phyloP scores from a whole-genome alignment of 2,329 filamentous ascomycete genomes.

The Microdochium trichocladiopsis region DNA sequence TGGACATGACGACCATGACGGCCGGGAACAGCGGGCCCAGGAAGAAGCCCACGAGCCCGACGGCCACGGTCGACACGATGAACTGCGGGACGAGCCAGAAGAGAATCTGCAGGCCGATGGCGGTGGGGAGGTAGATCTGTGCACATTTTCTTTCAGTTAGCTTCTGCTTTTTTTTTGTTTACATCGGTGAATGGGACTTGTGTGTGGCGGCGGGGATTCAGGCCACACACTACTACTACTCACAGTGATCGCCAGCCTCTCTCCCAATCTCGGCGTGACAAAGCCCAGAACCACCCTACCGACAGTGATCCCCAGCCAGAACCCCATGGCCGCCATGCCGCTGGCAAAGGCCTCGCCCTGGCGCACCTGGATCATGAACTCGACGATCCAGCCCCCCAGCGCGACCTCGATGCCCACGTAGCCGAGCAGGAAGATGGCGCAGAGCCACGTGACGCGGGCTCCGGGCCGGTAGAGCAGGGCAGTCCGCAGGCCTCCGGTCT shows the following conservation, averaged over 20 bases:
- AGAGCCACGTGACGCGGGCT: conserved; percentile 59
- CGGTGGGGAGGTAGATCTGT: conserved; percentile 55
- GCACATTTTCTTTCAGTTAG: conserved; percentile 4
- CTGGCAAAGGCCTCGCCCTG: conserved; percentile 60
- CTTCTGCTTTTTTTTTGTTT: background rate
- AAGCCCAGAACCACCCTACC: conserved; percentile 67
- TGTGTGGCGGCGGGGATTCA: no score
- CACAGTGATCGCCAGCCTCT: conserved; percentile 53
- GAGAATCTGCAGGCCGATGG: conserved; percentile 60
- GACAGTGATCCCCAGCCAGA: conserved; percentile 73
- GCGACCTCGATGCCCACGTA: conserved; percentile 74
- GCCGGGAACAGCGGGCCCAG: conserved; percentile 73
- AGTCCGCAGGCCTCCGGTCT: conserved; percentile 18
- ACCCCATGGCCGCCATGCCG: conserved; percentile 71
- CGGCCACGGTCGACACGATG: conserved; percentile 65
- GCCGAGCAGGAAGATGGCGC: conserved; percentile 63
- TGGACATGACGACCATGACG: conserved; percentile 63
- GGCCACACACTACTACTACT: conserved; percentile 1
- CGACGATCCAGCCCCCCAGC: conserved; percentile 75
- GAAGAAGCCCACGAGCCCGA: conserved; percentile 70
- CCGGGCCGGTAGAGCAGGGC: conserved; percentile 33
- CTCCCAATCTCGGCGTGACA: conserved; percentile 63
- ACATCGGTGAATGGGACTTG: background rate
- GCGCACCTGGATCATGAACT: conserved; percentile 74
- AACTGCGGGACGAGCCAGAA: conserved; percentile 81